Conservation (phyloP, 2,329 filamentous ascomycete species). For the Beauveria sp. region DNA sequence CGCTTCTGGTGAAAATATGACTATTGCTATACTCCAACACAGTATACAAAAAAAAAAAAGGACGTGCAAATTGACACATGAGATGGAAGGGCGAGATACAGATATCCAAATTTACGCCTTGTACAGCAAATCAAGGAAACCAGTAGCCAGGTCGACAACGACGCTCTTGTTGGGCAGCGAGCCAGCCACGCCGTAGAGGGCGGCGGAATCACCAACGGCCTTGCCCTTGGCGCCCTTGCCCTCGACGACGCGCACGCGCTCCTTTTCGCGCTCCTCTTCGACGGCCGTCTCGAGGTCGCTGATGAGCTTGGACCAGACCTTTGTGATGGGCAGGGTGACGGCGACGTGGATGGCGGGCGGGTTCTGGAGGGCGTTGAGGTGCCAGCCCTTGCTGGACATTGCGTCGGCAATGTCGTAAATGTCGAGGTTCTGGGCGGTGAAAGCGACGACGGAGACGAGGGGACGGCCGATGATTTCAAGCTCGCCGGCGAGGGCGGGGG, state of each 20-base stretch:
- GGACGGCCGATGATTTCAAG: slow-evolving; percentile 77
- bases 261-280: slow-evolving; percentile 73
- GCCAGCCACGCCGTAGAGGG: slow-evolving; percentile 90
- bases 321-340: slow-evolving; percentile 79
- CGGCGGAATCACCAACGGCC: slow-evolving; percentile 71
- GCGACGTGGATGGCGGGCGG: slow-evolving; percentile 91
- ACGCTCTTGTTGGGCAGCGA: slow-evolving; percentile 94
- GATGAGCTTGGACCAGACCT: slow-evolving; percentile 72
- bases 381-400: slow-evolving; percentile 82
- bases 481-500: slow-evolving; percentile 61
- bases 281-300: slow-evolving; percentile 61
- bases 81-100: too few species aligned
- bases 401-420: slow-evolving; percentile 92
- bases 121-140: slow-evolving; percentile 89
- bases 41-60: neutral
- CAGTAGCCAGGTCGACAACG: slow-evolving; percentile 80
- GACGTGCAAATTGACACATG: neutral
- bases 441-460: slow-evolving; percentile 84
- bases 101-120: slow-evolving; percentile 52
- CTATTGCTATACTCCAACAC: neutral
- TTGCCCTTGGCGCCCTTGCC: slow-evolving; percentile 59
- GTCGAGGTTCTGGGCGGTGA: slow-evolving; percentile 74
- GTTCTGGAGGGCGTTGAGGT: slow-evolving; percentile 87
- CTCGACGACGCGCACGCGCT: slow-evolving; percentile 62
- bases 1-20: neutral